Evolutionary conservation across 2,329 filamentous ascomycete genomes (phyloP).

Genomic region (Fusarium siculi): DNA sequence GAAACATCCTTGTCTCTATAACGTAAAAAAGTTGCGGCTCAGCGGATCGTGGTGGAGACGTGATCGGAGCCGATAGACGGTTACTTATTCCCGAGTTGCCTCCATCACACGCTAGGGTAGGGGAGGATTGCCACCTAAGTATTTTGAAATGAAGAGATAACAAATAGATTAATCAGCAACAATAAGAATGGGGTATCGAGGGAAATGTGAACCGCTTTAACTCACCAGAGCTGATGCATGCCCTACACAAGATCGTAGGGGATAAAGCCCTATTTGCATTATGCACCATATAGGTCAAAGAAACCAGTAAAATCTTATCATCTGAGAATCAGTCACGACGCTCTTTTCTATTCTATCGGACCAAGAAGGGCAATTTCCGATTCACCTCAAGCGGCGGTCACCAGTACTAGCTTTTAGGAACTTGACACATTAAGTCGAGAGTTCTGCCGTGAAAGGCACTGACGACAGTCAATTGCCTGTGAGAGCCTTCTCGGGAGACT

Average conservation of each 20-base stretch:
- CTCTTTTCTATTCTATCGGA: fast-evolving
- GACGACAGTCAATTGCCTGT: fast-evolving
- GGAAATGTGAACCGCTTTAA: too few relatives aligned
- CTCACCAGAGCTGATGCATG: not conserved
- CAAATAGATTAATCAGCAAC: fast-evolving
- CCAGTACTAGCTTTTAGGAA: fast-evolving
- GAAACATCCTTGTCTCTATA: slow-evolving; percentile 15
- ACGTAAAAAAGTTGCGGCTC: slow-evolving; percentile 26
- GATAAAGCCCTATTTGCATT: too few relatives aligned
- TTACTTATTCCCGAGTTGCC: not conserved
- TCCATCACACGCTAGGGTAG: too few relatives aligned
- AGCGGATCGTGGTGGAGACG: slow-evolving; percentile 3
- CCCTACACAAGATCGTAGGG: not conserved
- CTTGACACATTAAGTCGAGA: not conserved
- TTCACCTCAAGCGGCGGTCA: too few relatives aligned
- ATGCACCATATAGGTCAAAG: too few relatives aligned
- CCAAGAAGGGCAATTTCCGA: too few relatives aligned
- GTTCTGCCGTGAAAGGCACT: not conserved
- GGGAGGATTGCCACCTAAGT: not conserved
- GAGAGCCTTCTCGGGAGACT: not conserved
- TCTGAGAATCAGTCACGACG: fast-evolving
- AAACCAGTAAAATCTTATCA: fast-evolving
- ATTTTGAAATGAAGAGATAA: not conserved
- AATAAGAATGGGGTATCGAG: too few relatives aligned
- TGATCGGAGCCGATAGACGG: not conserved